These are phyloP conservation scores for Penicillium alfredii DNA, from an alignment of 495 filamentous ascomycete genomes.

Conservation along the genomic window DNA sequence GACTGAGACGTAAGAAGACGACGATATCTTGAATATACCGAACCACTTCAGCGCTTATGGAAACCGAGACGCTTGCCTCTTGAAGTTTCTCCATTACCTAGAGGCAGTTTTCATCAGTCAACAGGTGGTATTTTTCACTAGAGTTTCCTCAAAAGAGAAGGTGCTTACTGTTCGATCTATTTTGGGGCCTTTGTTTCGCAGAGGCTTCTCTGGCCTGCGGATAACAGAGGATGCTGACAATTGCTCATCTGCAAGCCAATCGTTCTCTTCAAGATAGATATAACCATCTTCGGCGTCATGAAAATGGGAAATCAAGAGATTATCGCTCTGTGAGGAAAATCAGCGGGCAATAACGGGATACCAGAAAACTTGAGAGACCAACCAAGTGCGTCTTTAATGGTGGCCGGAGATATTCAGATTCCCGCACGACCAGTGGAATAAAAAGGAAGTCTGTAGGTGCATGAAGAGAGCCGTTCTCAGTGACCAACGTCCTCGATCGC, in stretches of 20 bases:
- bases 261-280: constrained; percentile 59
- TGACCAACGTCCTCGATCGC: constrained; percentile 69
- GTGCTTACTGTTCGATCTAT: constrained; percentile 21
- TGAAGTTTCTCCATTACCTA: constrained; percentile 42
- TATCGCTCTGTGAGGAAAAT: constrained; percentile 56
- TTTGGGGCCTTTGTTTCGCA: constrained; percentile 9
- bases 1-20: constrained; percentile 77
- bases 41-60: constrained; percentile 57
- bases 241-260: constrained; percentile 41
- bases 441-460: constrained; percentile 79
- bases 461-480: constrained; percentile 60
- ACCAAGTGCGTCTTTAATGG: constrained; percentile 46
- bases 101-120: background rate
- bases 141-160: no score
- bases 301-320: constrained; percentile 83
- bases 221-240: constrained; percentile 43
- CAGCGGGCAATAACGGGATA: background rate
- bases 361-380: constrained; percentile 2
- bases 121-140: background rate
- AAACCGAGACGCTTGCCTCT: constrained; percentile 32
- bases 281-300: constrained; percentile 70
- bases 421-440: constrained; percentile 57
- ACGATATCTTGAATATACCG: constrained; percentile 82
- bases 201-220: constrained; percentile 21
- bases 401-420: constrained; percentile 21